Evolutionary conservation across 352 stramenopile genomes (phyloP), one percentile per base, ranked within the genome.

Genomic region (Globisporangium paddicum): DNA sequence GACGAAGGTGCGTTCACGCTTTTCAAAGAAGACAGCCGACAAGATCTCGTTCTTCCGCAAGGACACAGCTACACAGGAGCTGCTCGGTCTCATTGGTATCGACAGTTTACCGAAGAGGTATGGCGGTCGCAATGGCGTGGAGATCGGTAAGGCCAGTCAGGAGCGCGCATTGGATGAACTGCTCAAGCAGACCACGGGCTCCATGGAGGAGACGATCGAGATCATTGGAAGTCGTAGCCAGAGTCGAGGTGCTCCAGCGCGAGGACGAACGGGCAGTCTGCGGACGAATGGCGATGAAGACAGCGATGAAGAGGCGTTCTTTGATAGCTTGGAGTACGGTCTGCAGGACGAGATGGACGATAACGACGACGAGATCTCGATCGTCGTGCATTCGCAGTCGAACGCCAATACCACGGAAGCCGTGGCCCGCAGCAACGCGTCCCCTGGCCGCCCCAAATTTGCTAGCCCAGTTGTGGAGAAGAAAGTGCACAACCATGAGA

Each of bases 221-320:
- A 87, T 93, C 40, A 77, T 93, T 26, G 70, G 46, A 56, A 51
- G 63, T 40, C 71, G 26, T 19, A 62, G 41, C 28, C 68, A 66
- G 4, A 61, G 60, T 28, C 71, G 64, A 55, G 35, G 35, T n/a
- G 35, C 35, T 13, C 35, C 35, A 41, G 40, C 40, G 3, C 45
- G 60, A 32, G 44, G 48, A 3, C 53, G 62, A 16, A 54, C 69
- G 0, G 73, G 74, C 34, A 84, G 73, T 14, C 45, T 73, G 11
- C 69, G 73, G 48, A 37, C 18, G 16, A 45, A 38, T 37, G 73
- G 83, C 21, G 78, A 83, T 3, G 75, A 69, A 1, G 72, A 63
- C 23, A 92, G 82, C 28, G 82, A 92, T 32, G 82, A 92, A 71
- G 82, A 92, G 55, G 82, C 82, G 7, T 90, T 93, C 42, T 93